Evolutionary conservation across 352 stramenopile genomes (phyloP), one percentile per base, ranked within the genome.

Genomic region (Phytophthora tentaculata): DNA sequence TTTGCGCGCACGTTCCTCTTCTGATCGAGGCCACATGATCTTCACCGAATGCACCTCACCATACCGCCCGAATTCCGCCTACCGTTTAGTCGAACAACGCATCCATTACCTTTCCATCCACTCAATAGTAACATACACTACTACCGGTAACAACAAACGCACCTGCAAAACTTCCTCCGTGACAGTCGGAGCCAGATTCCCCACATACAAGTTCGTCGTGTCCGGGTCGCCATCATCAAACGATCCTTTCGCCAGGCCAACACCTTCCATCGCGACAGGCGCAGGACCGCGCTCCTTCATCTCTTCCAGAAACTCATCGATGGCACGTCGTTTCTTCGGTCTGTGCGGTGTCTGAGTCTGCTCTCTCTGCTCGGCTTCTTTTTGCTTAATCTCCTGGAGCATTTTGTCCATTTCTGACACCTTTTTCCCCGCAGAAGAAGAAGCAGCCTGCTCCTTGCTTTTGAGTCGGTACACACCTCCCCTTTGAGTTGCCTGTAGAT

Each of bases 1-100:
- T 49, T 86, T 90, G 35, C 96, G 87, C 17, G 75, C 72, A 50
- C 90, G 76, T 74, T 99, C 97, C 71, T 98, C 95, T 39, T 97
- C 86, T 0, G 89, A 98, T 24, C 97, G 84, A n/a, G 97, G 96
- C 96, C 96, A 99, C 97, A 99, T 99, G 72, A 99, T 97, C 74
- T 99, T 99, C 41, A 99, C 86, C 37, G 91, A 98, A 80, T 97
- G 94, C 26, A 98, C 84, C 41, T 95, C 80, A 64, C 96, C 96
- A 74, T 89, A 98, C 61, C 84, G 77, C 47, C 82, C 71, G 83
- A 99, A 99, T 35, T 93, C 69, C 26, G 86, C 74, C 74, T 88
- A 26, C 22, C n/a, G n/a, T n/a, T n/a, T n/a, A 58, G 19, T 8
- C 12, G 45, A 19, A 47, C 14, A 20, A 64, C 48, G 17, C 12